These are phyloP conservation scores for Ceratobasidium sp. DNA, from an alignment of 1,284 basidiomycete genomes.

Conservation along the genomic window DNA sequence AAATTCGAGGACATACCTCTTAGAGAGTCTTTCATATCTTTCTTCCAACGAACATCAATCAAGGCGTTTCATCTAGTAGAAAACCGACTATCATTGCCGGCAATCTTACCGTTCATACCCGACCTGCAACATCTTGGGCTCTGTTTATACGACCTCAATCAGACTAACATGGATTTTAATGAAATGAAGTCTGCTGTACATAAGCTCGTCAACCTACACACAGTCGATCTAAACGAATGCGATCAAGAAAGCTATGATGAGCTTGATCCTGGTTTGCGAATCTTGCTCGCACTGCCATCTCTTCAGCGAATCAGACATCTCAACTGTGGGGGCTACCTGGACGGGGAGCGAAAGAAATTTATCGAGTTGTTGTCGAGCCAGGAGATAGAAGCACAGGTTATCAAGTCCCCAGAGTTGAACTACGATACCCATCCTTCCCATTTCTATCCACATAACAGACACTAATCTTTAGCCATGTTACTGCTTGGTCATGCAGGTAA, in stretches of 20 bases:
- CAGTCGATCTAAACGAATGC: conserved; percentile 21
- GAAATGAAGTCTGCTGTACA: not conserved
- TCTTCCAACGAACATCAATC: conserved; percentile 4
- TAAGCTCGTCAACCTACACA: conserved; percentile 5
- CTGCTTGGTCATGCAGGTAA: too few relatives aligned
- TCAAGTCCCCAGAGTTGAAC: not conserved
- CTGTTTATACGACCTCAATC: not conserved
- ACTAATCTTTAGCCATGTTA: too few relatives aligned
- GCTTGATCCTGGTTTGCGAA: not conserved
- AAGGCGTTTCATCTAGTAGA: not conserved
- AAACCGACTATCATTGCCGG: not conserved
- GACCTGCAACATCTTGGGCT: not conserved
- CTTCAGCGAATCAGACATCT: conserved; percentile 1
- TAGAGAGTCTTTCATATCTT: not conserved
- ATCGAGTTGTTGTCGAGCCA: not conserved
- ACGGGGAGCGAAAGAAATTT: not conserved
- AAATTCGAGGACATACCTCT: too few relatives aligned
- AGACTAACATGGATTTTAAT: not conserved
- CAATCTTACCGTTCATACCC: not conserved
- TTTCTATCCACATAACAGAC: not conserved
- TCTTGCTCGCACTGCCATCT: conserved; percentile 13
- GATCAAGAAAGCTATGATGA: not conserved
- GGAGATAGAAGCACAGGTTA: not conserved
- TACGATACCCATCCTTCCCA: conserved; percentile 1
- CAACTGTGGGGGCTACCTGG: not conserved